A percentile compares a stretch with the other conserved stretches of the same genome.
phyloP scores from a whole-genome alignment of 768 basidiomycete genomes.

The Mycena olivaceomarginata region DNA sequence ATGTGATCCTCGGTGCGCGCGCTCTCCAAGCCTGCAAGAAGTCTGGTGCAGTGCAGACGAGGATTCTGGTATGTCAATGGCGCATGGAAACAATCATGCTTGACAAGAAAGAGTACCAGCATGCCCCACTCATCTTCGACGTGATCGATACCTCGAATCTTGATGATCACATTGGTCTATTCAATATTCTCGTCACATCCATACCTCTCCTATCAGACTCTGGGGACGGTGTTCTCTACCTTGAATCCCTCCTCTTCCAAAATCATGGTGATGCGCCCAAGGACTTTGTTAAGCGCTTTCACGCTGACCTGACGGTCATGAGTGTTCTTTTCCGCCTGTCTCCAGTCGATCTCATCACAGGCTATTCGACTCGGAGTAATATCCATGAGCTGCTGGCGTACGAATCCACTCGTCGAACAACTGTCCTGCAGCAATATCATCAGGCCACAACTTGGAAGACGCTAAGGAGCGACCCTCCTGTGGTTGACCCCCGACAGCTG shows the following conservation, averaged over 20 bases:
- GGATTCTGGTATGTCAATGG: conserved; percentile 59
- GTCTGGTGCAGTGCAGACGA: conserved; percentile 47
- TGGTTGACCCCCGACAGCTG: conserved; percentile 53
- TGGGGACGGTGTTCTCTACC: conserved; percentile 56
- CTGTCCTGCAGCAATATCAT: conserved; percentile 29
- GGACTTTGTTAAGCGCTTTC: conserved; percentile 56
- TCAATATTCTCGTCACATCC: conserved; percentile 64
- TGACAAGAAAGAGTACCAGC: conserved; percentile 25
- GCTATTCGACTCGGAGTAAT: conserved; percentile 62
- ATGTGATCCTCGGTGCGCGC: conserved; percentile 60
- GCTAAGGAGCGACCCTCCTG: conserved; percentile 20
- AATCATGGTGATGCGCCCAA: conserved; percentile 51
- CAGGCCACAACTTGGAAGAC: conserved; percentile 42
- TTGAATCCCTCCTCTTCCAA: conserved; percentile 60
- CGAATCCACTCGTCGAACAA: conserved; percentile 13
- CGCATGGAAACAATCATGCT: conserved; percentile 41
- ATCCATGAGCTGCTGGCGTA: conserved; percentile 59
- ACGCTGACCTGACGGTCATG: conserved; percentile 63
- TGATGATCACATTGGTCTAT: conserved; percentile 65
- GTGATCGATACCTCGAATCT: conserved; percentile 73
- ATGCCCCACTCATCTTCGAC: conserved; percentile 61
- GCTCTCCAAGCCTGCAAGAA: conserved; percentile 54
- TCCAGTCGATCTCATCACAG: conserved; percentile 61
- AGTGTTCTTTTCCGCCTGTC: conserved; percentile 64
- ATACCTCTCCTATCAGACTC: conserved; percentile 60